Base-by-base conservation (phyloP, 768 basidiomycete genomes). In the Termitomyces sp. region DNA sequence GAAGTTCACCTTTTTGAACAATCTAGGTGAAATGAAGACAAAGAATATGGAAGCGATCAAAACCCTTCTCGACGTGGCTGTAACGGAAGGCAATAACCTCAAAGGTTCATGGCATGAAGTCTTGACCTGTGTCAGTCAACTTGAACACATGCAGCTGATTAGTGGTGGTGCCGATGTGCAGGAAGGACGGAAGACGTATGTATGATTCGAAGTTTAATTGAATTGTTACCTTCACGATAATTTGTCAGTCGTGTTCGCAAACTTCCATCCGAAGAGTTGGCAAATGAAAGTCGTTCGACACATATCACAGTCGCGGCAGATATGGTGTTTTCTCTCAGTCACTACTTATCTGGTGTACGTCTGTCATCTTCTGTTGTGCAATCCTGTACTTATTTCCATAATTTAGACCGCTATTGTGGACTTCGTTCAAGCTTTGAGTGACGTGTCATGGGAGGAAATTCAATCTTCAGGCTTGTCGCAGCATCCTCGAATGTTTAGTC, bases 1-100 rank as follows among this genome's bases (percentile, higher is more conserved):
- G 37, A 99, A 98, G 70, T 98, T 98, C 72, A 99, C 97, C 0
- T 97, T 97, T 80, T 78, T 98, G 61, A 98, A 92, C 71, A 98
- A 99, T 68, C 75, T 98, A 5, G 94, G 94, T 55, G 97, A 98
- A 77, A 99, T 99, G 97, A 95, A 94, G 74, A 81, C 92, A 34
- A 98, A 98, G 78, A 98, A 98, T 68, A 97, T 99, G 85, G 97
- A 98, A 69, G 97, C 96, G 6, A 98, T 99, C 75, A 98, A 98
- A 72, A 75, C 92, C 3, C 78, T 99, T 52, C 76, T 99, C 12
- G 97, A 98, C 66, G 85, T 99, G 45, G 96, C 97, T 16, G 89
- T 96, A 41, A 89, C 84, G n/a, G 95, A 99, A 69, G 97, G 97
- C 59, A 98, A 97, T 70, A 87, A 92, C 69, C 81, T 99, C 60